Evolutionary conservation across 768 basidiomycete species (phyloP).

Genomic region (Trichaptum fuscoviolaceum): DNA sequence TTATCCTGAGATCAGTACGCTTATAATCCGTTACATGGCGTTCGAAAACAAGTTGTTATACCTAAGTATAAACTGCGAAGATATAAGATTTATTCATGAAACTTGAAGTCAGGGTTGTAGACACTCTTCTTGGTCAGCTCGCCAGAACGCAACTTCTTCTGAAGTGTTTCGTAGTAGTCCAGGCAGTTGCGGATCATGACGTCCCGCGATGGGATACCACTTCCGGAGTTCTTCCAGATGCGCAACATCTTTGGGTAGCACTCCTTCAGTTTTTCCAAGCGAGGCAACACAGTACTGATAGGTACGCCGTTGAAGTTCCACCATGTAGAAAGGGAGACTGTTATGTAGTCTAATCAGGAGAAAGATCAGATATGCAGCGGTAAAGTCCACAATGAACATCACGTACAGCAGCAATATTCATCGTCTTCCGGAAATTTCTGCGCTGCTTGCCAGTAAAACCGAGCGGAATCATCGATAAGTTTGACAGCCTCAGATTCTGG

Average conservation of each 20-base stretch:
- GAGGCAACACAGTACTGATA: not conserved
- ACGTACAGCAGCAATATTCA: constrained; percentile 26
- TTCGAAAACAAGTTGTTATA: too few species aligned
- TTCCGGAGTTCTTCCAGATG: not conserved
- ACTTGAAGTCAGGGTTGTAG: not conserved
- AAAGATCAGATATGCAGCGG: not conserved
- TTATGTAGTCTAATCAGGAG: not conserved
- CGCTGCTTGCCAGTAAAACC: constrained; percentile 30
- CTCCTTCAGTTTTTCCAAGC: not conserved
- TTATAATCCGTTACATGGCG: too few species aligned
- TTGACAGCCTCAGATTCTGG: constrained; percentile 12
- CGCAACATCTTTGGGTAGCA: constrained; percentile 3
- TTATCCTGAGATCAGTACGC: too few species aligned
- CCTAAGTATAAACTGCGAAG: too few species aligned
- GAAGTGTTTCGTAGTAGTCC: not conserved
- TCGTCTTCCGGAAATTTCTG: constrained; percentile 32
- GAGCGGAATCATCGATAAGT: constrained; percentile 20
- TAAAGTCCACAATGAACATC: not conserved
- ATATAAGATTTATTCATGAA: too few species aligned
- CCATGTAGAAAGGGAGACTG: not conserved
- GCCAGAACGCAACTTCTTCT: not conserved
- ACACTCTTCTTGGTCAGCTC: not conserved
- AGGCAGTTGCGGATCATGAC: not conserved
- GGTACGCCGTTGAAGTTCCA: not conserved
- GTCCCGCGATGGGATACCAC: not conserved